Conservation (phyloP, 805 yeast genomes). For the Lipomyces sp. region DNA sequence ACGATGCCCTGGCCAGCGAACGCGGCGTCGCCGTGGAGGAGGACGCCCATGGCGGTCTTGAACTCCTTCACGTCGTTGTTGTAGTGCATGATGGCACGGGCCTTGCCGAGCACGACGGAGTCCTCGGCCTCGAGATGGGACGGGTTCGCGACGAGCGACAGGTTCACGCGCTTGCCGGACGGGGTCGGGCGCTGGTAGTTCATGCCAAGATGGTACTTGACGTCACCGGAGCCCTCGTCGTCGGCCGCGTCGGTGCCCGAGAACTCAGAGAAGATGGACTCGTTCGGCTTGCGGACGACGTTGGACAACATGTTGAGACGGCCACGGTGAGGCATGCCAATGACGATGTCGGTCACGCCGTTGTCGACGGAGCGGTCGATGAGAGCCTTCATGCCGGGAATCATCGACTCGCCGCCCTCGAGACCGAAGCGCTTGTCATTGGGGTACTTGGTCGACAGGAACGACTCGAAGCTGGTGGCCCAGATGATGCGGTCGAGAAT, state of each 20-base stretch:
- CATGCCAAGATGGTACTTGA: constrained; percentile 98
- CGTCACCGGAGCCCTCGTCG: constrained; percentile 98
- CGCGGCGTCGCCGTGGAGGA: constrained; percentile 99
- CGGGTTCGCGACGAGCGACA: constrained; percentile 97
- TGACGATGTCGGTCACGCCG: constrained; percentile 93
- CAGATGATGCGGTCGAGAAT: constrained; percentile 94
- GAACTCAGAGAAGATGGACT: constrained; percentile 94
- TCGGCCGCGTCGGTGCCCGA: constrained; percentile 75
- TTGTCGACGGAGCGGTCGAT: constrained; percentile 82
- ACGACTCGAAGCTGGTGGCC: constrained; percentile 91
- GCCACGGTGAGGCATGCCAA: constrained; percentile 99
- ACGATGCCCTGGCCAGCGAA: constrained; percentile 99
- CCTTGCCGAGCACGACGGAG: constrained; percentile 97
- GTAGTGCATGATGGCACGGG: constrained; percentile 91
- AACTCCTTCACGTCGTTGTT: constrained; percentile 80
- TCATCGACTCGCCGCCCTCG: constrained; percentile 96
- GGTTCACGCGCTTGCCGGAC: constrained; percentile 91
- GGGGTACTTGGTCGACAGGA: constrained; percentile 93
- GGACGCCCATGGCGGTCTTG: constrained; percentile 84
- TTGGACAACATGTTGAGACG: constrained; percentile 95
- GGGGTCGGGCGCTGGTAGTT: constrained; percentile 99
- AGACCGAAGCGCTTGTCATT: constrained; percentile 92
- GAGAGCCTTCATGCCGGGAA: constrained; percentile 94
- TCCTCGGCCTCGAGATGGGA: constrained; percentile 99
- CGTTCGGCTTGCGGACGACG: constrained; percentile 98